Evolutionary conservation across 345 rosid genomes (phyloP), one percentile per base, ranked within the genome.

Genomic region (Isatis tinctoria): DNA sequence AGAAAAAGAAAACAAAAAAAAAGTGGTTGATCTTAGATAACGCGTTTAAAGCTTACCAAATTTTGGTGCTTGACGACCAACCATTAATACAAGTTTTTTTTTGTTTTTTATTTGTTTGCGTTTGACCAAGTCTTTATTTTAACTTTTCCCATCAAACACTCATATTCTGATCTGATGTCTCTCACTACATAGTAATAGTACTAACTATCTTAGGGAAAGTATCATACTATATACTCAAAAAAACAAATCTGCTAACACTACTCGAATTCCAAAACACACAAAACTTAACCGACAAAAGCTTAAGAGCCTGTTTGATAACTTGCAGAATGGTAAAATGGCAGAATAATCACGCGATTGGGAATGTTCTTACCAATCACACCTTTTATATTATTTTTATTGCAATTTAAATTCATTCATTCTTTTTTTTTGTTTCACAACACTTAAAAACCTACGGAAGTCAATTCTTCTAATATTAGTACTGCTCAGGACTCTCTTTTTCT

Each of bases 41-140:
- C 69, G 78, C 78, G 69, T 74, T 67, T 22, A 48, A 41, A 53
- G 64, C 70, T 41, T 64, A 16, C 45, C 18, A 30, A 24, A 20
- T 18, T 9, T 40, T 53, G 36, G 64, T 53, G 36, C 26, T 41
- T 32, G 11, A 39, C 10, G 62, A 39, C 67, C 47, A 60, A 67
- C 68, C 10, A 59, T 13, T 22, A 22, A n/a, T 57, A 3, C 17
- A 20, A 65, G 10, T 0, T 1, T 4, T 1, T 6, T 27, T 32
- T 17, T 67, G n/a, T n/a, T n/a, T n/a, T n/a, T n/a, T n/a, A n/a
- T n/a, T n/a, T n/a, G n/a, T 7, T 5, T 37, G 45, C 6, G 43
- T 3, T 74, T 74, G 73, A 74, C 73, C 3, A 30, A 59, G 73
- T 67, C 78, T 1, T 57, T 4, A 2, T 67, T 48, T 24, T 28